Evolutionary conservation across 441 rosid genomes (phyloP).

Genomic region (Corymbia calophylla): DNA sequence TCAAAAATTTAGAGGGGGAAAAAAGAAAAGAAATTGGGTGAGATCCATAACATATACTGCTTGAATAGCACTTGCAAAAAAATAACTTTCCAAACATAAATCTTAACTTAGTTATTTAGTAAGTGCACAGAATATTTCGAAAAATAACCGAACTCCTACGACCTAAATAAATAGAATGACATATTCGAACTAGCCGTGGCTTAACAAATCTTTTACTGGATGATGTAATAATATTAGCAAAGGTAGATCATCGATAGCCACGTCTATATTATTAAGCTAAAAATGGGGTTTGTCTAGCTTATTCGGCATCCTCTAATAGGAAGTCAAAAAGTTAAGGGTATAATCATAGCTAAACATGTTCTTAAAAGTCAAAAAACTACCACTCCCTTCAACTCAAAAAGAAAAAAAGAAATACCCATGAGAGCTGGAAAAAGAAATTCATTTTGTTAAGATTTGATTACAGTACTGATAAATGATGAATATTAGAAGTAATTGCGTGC

Average conservation of each 20-base stretch:
- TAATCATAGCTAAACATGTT: background rate
- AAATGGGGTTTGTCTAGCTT: background rate
- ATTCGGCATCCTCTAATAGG: background rate
- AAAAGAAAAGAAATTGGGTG: background rate
- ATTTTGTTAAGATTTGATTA: background rate
- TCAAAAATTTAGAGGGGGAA: background rate
- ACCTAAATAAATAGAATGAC: background rate
- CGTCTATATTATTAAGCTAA: background rate
- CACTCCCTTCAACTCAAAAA: background rate
- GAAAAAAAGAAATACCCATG: background rate
- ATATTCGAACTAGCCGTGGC: background rate
- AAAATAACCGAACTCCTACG: background rate
- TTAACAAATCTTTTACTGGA: background rate
- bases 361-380: background rate
- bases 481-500: background rate
- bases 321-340: background rate
- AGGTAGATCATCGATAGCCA: background rate
- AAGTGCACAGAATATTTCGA: background rate
- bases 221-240: background rate
- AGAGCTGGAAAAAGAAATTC: background rate
- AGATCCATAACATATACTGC: background rate
- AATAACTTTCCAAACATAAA: background rate
- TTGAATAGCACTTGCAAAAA: background rate
- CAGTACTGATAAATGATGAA: background rate
- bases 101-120: background rate